Evolutionary conservation across 176 grass and related monocot genomes (phyloP).

Genomic region (Cocos nucifera): DNA sequence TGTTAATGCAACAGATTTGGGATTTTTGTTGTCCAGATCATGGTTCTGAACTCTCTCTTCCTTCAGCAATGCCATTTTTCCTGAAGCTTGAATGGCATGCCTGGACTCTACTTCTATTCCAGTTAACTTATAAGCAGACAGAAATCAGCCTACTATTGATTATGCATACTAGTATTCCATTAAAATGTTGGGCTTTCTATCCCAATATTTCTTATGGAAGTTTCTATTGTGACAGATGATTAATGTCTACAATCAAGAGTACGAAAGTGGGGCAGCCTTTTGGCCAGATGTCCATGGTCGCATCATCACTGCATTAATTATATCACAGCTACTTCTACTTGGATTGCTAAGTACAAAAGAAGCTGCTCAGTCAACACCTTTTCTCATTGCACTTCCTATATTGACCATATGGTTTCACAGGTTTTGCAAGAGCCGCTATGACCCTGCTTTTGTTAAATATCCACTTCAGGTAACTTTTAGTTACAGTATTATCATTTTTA

Average conservation of each 20-base stretch:
- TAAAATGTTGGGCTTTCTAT: too few species aligned
- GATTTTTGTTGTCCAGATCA: too few species aligned
- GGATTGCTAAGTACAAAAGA: slow-evolving; percentile 13
- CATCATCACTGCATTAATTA: slow-evolving; percentile 10
- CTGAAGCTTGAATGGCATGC: too few species aligned
- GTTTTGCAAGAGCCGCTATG: slow-evolving; percentile 8
- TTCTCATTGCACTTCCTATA: slow-evolving; percentile 3
- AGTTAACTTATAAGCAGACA: too few species aligned
- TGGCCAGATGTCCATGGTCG: slow-evolving; percentile 16
- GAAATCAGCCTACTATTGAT: too few species aligned
- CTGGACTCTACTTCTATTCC: too few species aligned
- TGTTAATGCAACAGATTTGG: too few species aligned
- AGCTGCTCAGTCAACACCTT: neutral
- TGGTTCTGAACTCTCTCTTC: too few species aligned
- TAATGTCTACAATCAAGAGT: slow-evolving; percentile 12
- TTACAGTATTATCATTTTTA: too few species aligned
- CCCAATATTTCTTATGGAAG: too few species aligned
- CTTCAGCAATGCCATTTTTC: too few species aligned
- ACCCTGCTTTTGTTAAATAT: slow-evolving; percentile 18
- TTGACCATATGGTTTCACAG: slow-evolving; percentile 14
- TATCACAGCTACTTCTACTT: slow-evolving; percentile 15
- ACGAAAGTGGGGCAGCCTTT: slow-evolving; percentile 14
- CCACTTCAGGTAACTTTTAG: slow-evolving; percentile 13
- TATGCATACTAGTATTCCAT: too few species aligned
- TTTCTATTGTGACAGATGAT: slow-evolving; percentile 6